Percentiles rank a stretch among this genome's conserved stretches.
Evolutionary conservation across 1,284 basidiomycete genomes (phyloP).

Genomic region (Tilletia indica): DNA sequence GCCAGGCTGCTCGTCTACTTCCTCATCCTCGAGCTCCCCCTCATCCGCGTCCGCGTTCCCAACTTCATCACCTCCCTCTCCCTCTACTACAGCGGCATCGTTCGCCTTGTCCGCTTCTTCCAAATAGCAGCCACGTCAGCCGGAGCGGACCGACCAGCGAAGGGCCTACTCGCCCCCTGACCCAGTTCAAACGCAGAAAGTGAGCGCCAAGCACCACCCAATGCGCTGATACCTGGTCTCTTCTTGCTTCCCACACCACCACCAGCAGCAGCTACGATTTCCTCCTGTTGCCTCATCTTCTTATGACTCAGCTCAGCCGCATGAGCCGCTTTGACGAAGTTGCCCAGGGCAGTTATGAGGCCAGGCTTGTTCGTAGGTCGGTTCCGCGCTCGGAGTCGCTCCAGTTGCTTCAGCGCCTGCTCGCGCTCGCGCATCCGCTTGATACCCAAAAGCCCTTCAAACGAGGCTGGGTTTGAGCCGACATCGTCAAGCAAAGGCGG

Average conservation of each 20-base stretch:
- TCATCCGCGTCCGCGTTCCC: neutral
- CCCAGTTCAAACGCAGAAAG: conserved; percentile 1
- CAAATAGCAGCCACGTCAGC: too few species aligned
- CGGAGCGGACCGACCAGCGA: too few species aligned
- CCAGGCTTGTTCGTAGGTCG: conserved; percentile 50
- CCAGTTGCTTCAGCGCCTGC: conserved; percentile 36
- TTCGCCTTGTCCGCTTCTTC: too few species aligned
- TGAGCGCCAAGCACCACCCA: neutral
- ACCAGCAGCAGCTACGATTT: neutral
- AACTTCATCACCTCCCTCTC: neutral
- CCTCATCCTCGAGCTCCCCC: conserved; percentile 14
- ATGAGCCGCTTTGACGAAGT: conserved; percentile 53
- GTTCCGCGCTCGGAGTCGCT: conserved; percentile 43
- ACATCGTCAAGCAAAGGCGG: conserved; percentile 50
- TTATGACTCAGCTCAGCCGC: conserved; percentile 35
- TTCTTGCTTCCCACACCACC: neutral
- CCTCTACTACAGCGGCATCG: too few species aligned
- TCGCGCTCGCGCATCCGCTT: conserved; percentile 47
- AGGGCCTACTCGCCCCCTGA: too few species aligned
- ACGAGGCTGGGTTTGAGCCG: conserved; percentile 39
- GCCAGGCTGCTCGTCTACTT: conserved; percentile 13
- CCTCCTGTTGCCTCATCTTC: neutral
- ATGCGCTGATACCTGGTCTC: neutral
- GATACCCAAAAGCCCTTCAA: conserved; percentile 48
- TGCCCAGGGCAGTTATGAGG: conserved; percentile 43